These are phyloP conservation scores for Candida maris DNA, from an alignment of 805 yeast genomes.

Conservation along the genomic window DNA sequence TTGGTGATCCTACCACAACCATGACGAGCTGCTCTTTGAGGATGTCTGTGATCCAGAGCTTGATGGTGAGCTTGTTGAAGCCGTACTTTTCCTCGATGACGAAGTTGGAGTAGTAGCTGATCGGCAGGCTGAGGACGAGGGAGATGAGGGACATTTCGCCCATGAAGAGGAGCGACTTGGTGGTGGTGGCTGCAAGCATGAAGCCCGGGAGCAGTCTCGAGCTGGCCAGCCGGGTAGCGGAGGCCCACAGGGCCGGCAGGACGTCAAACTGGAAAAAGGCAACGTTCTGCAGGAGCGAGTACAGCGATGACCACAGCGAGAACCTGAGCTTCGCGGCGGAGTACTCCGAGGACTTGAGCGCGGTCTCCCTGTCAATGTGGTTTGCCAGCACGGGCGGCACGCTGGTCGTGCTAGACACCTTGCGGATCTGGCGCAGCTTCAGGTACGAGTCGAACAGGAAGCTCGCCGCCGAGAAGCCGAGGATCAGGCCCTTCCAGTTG, in stretches of 20 bases:
- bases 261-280: slow-evolving; percentile 56
- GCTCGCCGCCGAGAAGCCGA: slow-evolving; percentile 73
- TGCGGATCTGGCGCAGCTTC: slow-evolving; percentile 68
- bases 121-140: slow-evolving; percentile 59
- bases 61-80: slow-evolving; percentile 78
- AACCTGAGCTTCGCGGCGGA: slow-evolving; percentile 75
- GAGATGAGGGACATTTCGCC: slow-evolving; percentile 47
- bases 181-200: slow-evolving; percentile 50
- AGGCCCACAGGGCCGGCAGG: slow-evolving; percentile 60
- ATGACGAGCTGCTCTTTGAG: slow-evolving; percentile 57
- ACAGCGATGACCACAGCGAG: slow-evolving; percentile 51
- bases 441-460: slow-evolving; percentile 72
- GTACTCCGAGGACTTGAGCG: slow-evolving; percentile 72
- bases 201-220: slow-evolving; percentile 25
- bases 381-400: slow-evolving; percentile 70
- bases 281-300: slow-evolving; percentile 52
- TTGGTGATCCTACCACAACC: slow-evolving; percentile 63
- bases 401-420: slow-evolving; percentile 47
- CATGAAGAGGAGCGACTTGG: slow-evolving; percentile 68
- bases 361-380: slow-evolving; percentile 69
- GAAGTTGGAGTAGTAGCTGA: slow-evolving; percentile 72
- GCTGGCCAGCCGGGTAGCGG: slow-evolving; percentile 37
- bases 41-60: slow-evolving; percentile 69
- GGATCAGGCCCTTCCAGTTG: slow-evolving; percentile 75
- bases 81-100: slow-evolving; percentile 91